A percentile compares a stretch with the other conserved stretches of the same genome.
These are phyloP conservation scores for Syncephalastrum sp. DNA, from an alignment of 371 early-diverging fungal species.

Conservation along the genomic window DNA sequence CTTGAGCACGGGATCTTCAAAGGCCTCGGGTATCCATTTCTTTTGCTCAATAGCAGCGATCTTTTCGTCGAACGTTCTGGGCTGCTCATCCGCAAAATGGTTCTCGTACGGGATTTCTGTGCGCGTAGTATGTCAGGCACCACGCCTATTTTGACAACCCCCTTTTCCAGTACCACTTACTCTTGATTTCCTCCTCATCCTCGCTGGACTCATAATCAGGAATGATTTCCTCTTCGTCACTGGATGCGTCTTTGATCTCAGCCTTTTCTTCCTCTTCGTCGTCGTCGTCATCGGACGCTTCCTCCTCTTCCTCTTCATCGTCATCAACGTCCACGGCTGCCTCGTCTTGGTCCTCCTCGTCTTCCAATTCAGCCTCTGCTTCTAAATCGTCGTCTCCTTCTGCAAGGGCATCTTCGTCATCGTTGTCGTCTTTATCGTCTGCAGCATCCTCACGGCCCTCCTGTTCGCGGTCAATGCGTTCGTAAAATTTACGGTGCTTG, in stretches of 20 bases:
- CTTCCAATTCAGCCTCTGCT: slow-evolving; percentile 2
- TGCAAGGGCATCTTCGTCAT: slow-evolving; percentile 10
- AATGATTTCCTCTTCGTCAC: slow-evolving; percentile 19
- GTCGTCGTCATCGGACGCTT: slow-evolving; percentile 7
- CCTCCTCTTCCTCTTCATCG: slow-evolving; percentile 24
- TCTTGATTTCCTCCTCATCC: slow-evolving; percentile 34
- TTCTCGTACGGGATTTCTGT: slow-evolving; percentile 18
- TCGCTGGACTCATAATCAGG: slow-evolving; percentile 37
- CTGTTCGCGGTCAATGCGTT: slow-evolving; percentile 41
- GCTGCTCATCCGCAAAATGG: slow-evolving; percentile 52
- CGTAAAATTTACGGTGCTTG: slow-evolving; percentile 43
- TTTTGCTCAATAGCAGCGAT: slow-evolving; percentile 52
- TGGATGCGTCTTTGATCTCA: slow-evolving; percentile 5
- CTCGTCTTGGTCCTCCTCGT: slow-evolving; percentile 30
- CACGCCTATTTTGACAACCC: neutral
- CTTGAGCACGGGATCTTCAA: slow-evolving; percentile 45
- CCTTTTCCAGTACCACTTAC: slow-evolving; percentile 16
- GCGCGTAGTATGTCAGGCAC: slow-evolving; percentile 18
- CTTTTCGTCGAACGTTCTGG: slow-evolving; percentile 39
- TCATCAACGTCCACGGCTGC: slow-evolving; percentile 18
- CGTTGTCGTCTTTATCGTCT: slow-evolving; percentile 11
- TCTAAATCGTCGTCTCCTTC: slow-evolving; percentile 17
- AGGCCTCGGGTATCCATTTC: slow-evolving; percentile 37
- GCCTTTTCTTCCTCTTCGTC: slow-evolving; percentile 17
- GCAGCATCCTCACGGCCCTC: slow-evolving; percentile 35